Evolutionary conservation across 2,329 filamentous ascomycete genomes (phyloP).

Genomic region (Fusarium duplospermum): DNA sequence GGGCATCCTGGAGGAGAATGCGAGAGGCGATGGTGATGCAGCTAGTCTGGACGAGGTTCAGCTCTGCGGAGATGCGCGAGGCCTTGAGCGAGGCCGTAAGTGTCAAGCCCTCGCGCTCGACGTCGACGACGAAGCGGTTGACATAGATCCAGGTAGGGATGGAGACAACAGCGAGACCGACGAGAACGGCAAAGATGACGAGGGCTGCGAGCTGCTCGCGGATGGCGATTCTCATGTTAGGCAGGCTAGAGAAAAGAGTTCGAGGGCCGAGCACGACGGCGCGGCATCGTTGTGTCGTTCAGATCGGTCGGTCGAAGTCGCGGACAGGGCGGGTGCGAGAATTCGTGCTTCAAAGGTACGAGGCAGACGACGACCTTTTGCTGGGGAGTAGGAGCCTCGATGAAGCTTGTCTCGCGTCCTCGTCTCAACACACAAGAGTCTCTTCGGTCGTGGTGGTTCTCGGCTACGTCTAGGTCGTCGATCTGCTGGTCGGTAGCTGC

Average conservation of each 20-base stretch:
- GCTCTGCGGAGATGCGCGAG: slow-evolving; percentile 80
- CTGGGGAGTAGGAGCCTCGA: not conserved
- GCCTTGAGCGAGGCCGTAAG: slow-evolving; percentile 90
- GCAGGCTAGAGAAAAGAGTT: slow-evolving; percentile 39
- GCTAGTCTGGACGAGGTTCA: slow-evolving; percentile 82
- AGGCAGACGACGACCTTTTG: not conserved
- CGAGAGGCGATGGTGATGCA: slow-evolving; percentile 78
- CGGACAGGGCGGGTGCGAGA: slow-evolving; percentile 8
- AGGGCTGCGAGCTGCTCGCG: slow-evolving; percentile 86
- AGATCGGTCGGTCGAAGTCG: slow-evolving; percentile 12
- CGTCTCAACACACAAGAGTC: slow-evolving; percentile 2
- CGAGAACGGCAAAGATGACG: slow-evolving; percentile 79
- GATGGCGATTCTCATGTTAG: slow-evolving; percentile 84
- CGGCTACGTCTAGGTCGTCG: not conserved
- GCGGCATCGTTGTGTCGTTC: slow-evolving; percentile 43
- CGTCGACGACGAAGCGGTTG: slow-evolving; percentile 63
- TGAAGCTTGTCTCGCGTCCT: slow-evolving; percentile 8
- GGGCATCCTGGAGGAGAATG: slow-evolving; percentile 66
- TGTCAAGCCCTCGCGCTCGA: slow-evolving; percentile 71
- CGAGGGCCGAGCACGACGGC: slow-evolving; percentile 35
- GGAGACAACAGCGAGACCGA: slow-evolving; percentile 81
- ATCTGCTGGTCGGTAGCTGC: slow-evolving; percentile 6
- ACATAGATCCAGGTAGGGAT: slow-evolving; percentile 78
- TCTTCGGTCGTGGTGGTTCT: not conserved
- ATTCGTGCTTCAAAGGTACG: slow-evolving; percentile 9